Base-by-base conservation (phyloP, 345 rosid genomes). In the Psidium guajava region DNA sequence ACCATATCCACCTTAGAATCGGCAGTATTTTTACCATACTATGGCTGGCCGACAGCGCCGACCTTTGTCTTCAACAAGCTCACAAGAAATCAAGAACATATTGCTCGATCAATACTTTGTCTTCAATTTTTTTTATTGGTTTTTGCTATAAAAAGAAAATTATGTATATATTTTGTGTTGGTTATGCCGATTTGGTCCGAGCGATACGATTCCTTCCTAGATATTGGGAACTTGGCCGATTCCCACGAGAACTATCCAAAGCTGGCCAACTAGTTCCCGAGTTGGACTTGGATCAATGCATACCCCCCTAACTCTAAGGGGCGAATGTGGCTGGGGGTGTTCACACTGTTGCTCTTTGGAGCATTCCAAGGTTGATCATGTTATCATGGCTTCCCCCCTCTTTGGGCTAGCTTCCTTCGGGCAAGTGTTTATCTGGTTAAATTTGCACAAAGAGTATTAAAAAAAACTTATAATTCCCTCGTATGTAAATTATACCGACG, bases 161-260 rank as follows among this genome's bases (percentile, higher is more conserved):
- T 44, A 44, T 44, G 6, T 11, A 51, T 11, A 51, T 11, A 51
- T 13, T 51, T 11, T 11, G 53, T 14, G 53, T 1, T 1, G 2
- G 0, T 42, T 44, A 44, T 6, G 47, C 47, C 8, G 16, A 5
- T 51, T 51, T 49, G 51, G 11, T 49, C 53, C 4, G 16, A 13
- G 0, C 5, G 16, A 13, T 51, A 9, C 1, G 9, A 3, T n/a
- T n/a, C n/a, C n/a, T n/a, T 14, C 40, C 36, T 14, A 27, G 4
- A 27, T 59, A 11, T 59, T 0, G 40, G 4, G 2, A 1, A 32
- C 6, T 59, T 4, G 4, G 27, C 1, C 40, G 40, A 36, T 36
- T 36, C 40, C 40, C 40, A 36, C 40, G 4, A 2, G 40, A 36
- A 36, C 40, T 36, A 36, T 4, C 40, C 40, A 36, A 4, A 36